A percentile compares a stretch with the other conserved stretches of the same genome.
Evolutionary conservation across 2,329 filamentous ascomycete genomes (phyloP).

Genomic region (Phialophora expanda): DNA sequence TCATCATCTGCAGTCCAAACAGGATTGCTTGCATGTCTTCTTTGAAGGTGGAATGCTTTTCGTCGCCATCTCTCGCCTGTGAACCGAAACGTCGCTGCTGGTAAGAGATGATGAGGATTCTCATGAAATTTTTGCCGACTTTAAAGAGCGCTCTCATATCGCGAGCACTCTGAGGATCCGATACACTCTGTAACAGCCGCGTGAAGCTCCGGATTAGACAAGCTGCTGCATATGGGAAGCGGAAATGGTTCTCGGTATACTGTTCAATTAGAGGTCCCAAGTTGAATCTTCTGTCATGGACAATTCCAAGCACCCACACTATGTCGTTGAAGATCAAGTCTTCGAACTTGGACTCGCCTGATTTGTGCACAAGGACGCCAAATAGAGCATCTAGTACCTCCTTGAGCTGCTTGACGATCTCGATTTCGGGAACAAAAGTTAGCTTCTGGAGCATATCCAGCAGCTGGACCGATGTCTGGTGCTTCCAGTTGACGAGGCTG

Average conservation of each 20-base stretch:
- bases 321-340: conserved; percentile 90
- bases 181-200: conserved; percentile 78
- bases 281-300: conserved; percentile 93
- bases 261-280: conserved; percentile 87
- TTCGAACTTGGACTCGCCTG: conserved; percentile 90
- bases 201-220: conserved; percentile 87
- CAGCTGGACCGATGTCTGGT: conserved; percentile 72
- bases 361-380: conserved; percentile 84
- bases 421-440: conserved; percentile 93
- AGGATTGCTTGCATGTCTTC: conserved; percentile 86
- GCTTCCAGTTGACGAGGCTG: conserved; percentile 84
- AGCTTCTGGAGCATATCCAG: conserved; percentile 77
- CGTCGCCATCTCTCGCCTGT: conserved; percentile 56
- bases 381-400: conserved; percentile 92
- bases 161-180: conserved; percentile 80
- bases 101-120: conserved; percentile 85
- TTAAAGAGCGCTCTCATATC: conserved; percentile 92
- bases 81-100: conserved; percentile 82
- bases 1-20: conserved; percentile 84
- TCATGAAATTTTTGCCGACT: conserved; percentile 88
- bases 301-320: conserved; percentile 87
- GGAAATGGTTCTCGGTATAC: conserved; percentile 86
- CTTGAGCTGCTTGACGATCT: conserved; percentile 90
- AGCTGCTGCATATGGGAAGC: conserved; percentile 89
- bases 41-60: conserved; percentile 66